Conservation (phyloP, 306 rosid genomes). For the Rosa chinensis region DNA sequence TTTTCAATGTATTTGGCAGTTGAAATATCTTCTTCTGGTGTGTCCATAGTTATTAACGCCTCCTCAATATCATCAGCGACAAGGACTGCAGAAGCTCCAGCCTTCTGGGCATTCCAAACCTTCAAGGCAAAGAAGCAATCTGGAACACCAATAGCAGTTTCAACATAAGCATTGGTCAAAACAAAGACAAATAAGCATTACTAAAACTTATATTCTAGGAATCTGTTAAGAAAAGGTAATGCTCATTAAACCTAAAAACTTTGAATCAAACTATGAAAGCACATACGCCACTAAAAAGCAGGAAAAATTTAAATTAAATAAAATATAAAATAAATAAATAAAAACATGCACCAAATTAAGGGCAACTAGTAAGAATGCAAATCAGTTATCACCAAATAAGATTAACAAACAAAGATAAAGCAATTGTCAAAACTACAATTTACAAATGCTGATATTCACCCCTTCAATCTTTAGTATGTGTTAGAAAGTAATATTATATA, state of each 20-base stretch:
- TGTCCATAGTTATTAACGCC: slow-evolving; percentile 86
- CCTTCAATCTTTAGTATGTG: neutral
- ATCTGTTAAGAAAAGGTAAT: neutral
- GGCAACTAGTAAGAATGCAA: too few relatives aligned
- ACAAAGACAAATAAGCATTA: slow-evolving; percentile 18
- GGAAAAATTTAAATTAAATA: neutral
- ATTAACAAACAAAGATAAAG: neutral
- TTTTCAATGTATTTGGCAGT: slow-evolving; percentile 83
- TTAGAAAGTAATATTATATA: neutral
- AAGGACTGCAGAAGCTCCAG: slow-evolving; percentile 99
- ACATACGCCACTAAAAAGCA: neutral
- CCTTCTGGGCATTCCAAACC: slow-evolving; percentile 99
- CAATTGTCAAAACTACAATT: neutral
- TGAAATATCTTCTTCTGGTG: slow-evolving; percentile 86
- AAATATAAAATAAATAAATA: neutral
- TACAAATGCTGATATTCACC: neutral
- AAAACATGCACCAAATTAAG: neutral
- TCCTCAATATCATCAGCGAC: slow-evolving; percentile 91
- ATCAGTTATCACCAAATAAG: neutral
- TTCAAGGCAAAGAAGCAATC: slow-evolving; percentile 97
- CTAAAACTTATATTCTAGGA: neutral
- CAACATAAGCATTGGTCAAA: neutral
- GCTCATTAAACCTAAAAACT: neutral
- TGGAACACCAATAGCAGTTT: slow-evolving; percentile 37
- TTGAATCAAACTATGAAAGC: neutral